A percentile compares a stretch with the other conserved stretches of the same genome.
Conservation (phyloP, 176 grass and related monocot genomes). For the Sorghum bicolor region DNA sequence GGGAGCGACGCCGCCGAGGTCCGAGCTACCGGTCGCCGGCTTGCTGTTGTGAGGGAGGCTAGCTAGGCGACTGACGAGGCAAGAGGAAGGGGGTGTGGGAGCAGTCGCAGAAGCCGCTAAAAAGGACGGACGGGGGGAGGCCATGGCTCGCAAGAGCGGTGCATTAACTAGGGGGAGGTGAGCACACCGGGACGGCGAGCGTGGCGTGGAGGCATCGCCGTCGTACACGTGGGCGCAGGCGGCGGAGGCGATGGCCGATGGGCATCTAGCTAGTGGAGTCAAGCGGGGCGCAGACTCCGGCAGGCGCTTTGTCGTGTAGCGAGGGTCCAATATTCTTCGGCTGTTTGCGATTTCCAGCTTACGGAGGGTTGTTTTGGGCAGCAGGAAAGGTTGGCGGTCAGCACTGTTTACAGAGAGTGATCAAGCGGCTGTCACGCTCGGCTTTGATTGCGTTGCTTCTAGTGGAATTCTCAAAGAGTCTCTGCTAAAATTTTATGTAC, state of each 20-base stretch:
- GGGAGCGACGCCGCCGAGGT: background rate
- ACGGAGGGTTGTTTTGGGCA: background rate
- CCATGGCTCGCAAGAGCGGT: background rate
- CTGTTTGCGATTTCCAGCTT: background rate
- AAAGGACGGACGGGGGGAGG: background rate
- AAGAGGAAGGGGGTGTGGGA: background rate
- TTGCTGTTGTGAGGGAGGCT: background rate
- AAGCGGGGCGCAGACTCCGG: constrained; percentile 24
- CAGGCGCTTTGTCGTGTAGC: constrained; percentile 53
- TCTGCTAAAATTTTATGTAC: too few relatives aligned
- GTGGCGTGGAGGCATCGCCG: constrained; percentile 31
- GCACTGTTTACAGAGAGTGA: background rate
- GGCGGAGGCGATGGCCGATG: constrained; percentile 17
- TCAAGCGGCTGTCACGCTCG: constrained; percentile 19
- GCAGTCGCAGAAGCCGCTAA: constrained; percentile 20
- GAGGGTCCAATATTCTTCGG: constrained; percentile 24
- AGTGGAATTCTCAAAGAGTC: background rate
- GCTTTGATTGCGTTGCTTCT: constrained; percentile 29
- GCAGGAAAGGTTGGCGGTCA: background rate
- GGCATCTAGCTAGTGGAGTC: constrained; percentile 58
- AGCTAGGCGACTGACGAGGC: background rate
- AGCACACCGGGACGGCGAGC: constrained; percentile 27
- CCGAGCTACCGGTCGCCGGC: constrained; percentile 45
- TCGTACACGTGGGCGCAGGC: constrained; percentile 48
- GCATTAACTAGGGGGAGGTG: constrained; percentile 27